phyloP scores from a whole-genome alignment of 768 basidiomycete genomes.

The Amanita brunnescens region DNA sequence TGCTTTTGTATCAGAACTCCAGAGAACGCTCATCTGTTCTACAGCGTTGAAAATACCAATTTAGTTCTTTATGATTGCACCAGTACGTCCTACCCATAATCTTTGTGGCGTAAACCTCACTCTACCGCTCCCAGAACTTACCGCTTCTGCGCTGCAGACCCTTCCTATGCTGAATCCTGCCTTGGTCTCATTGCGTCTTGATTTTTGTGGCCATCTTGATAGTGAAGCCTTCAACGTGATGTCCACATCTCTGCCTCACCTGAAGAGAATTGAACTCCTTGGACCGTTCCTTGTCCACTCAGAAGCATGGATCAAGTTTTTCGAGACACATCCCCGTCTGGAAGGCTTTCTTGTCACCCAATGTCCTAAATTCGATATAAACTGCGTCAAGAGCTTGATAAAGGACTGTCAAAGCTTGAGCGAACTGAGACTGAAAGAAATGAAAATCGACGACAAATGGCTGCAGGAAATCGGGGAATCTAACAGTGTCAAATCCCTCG shows the following conservation, averaged over 20 bases:
- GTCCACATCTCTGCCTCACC: slow-evolving; percentile 50
- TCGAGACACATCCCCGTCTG: slow-evolving; percentile 54
- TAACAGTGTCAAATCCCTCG: slow-evolving; percentile 44
- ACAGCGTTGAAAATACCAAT: slow-evolving; percentile 56
- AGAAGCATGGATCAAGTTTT: slow-evolving; percentile 67
- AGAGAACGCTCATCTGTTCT: slow-evolving; percentile 80
- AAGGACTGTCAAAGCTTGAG: slow-evolving; percentile 41
- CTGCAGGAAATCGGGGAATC: slow-evolving; percentile 35
- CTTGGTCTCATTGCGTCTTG: slow-evolving; percentile 68
- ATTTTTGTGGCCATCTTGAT: slow-evolving; percentile 80
- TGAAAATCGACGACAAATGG: slow-evolving; percentile 61
- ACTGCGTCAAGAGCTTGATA: slow-evolving; percentile 54
- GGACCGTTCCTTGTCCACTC: slow-evolving; percentile 81
- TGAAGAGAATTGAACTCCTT: slow-evolving; percentile 70
- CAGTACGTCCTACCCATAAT: slow-evolving; percentile 46
- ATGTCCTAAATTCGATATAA: slow-evolving; percentile 76
- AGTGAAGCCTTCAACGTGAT: slow-evolving; percentile 51
- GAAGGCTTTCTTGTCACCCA: slow-evolving; percentile 74
- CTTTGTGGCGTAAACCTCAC: background rate
- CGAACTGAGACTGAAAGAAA: slow-evolving; percentile 72
- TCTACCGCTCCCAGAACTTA: slow-evolving; percentile 42
- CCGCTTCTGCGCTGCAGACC: slow-evolving; percentile 55
- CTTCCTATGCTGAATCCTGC: slow-evolving; percentile 81
- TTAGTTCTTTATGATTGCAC: slow-evolving; percentile 86
- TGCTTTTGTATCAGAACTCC: slow-evolving; percentile 41